Evolutionary conservation across 371 early-diverging fungal genomes (phyloP), one percentile per base, ranked within the genome.

Genomic region (Lichtheimia hyalospora): DNA sequence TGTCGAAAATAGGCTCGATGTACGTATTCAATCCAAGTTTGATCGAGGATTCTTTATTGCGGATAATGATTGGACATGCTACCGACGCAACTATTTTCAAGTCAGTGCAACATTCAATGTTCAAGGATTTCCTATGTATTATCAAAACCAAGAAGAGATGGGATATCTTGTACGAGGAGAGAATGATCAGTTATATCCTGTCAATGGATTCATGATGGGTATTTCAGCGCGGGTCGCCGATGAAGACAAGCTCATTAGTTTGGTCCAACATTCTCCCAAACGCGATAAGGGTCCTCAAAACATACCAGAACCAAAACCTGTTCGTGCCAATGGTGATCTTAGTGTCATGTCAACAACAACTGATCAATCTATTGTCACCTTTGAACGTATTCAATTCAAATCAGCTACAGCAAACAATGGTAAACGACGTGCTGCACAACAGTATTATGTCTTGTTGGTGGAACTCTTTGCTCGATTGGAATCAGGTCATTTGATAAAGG

Each of bases 1-100:
- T 2, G 42, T 23, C 23, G 24, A 46, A 40, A n/a, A 42, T 54
- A 62, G 58, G 6, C 46, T 64, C 15, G 73, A 75, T 27, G 59
- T 81, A 52, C 74, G 73, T 23, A 73, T 88, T 28, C 71, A 82
- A 27, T 82, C 86, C 48, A 88, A 86, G 58, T 82, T 92, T 67
- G 93, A 92, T 62, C 79, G 87, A 49, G 93, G 93, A 3, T 93
- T 90, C 76, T 90, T 90, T 65, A 69, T 89, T 57, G 89, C 91
- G n/a, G 84, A 88, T 42, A 85, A 84, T 57, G 86, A 87, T 66
- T 96, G 96, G 96, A 94, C 95, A 2, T 96, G 97, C 68, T 96
- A 96, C 68, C 89, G 97, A 40, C 86, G 97, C 65, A 96, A 96
- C 69, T 96, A 96, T 69, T 95, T 96, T 66, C 94, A 96, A 70